A percentile compares a stretch with the other conserved stretches of the same genome.
phyloP scores from a whole-genome alignment of 2,329 filamentous ascomycete genomes.

The Pezicula rhizophila region DNA sequence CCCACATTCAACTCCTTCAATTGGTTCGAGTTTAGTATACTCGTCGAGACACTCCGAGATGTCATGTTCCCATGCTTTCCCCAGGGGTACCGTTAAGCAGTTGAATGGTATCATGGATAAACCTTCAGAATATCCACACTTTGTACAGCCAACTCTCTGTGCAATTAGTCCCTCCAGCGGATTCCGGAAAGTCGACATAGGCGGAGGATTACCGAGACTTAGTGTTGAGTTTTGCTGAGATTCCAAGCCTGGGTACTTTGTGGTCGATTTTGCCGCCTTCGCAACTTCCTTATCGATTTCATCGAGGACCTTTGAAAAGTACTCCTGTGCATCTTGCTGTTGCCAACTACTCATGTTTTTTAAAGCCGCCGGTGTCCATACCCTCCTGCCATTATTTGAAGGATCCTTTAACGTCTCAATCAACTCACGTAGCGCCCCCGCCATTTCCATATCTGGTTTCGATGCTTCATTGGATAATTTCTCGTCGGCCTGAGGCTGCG shows the following conservation, averaged over 20 bases:
- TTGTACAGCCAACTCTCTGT: slow-evolving; percentile 80
- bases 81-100: slow-evolving; percentile 81
- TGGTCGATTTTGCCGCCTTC: slow-evolving; percentile 33
- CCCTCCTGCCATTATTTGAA: slow-evolving; percentile 63
- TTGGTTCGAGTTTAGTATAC: slow-evolving; percentile 77
- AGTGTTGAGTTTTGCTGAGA: slow-evolving; percentile 8
- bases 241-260: slow-evolving; percentile 18
- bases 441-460: slow-evolving; percentile 23
- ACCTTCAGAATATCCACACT: slow-evolving; percentile 81
- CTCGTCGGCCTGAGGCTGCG: slow-evolving; percentile 33
- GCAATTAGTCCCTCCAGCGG: slow-evolving; percentile 84
- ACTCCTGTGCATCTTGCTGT: slow-evolving; percentile 97
- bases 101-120: slow-evolving; percentile 90
- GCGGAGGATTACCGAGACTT: slow-evolving; percentile 1
- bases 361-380: slow-evolving; percentile 76
- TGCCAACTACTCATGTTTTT: slow-evolving; percentile 94
- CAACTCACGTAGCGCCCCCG: slow-evolving; percentile 42
- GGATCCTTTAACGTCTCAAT: slow-evolving; percentile 65
- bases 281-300: slow-evolving; percentile 74
- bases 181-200: slow-evolving; percentile 45
- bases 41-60: slow-evolving; percentile 76
- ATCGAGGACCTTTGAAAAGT: slow-evolving; percentile 84
- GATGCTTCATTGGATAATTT: slow-evolving; percentile 10
- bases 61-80: slow-evolving; percentile 56
- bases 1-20: slow-evolving; percentile 83